These are phyloP conservation scores for Magnolia sinica DNA, from an alignment of 164 flowering plant species.

Conservation along the genomic window DNA sequence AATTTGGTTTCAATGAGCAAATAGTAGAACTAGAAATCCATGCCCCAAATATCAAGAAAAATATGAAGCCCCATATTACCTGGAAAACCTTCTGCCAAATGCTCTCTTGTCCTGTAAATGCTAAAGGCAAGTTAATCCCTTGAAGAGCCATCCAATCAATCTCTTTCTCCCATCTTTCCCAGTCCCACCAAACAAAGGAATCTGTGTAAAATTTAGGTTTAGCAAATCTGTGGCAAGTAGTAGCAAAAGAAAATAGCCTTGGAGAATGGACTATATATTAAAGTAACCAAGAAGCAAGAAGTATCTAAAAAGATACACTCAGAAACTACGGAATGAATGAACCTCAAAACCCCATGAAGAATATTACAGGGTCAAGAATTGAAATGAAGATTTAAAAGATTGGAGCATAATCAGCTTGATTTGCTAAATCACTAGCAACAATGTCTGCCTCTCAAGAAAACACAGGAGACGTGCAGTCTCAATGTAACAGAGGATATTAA, in stretches of 20 bases:
- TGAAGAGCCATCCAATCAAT: constrained; percentile 99
- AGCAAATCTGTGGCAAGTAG: neutral
- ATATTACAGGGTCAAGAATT: neutral
- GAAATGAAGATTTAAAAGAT: neutral
- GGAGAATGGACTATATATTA: neutral
- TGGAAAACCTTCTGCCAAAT: constrained; percentile 95
- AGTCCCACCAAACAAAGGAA: constrained; percentile 98
- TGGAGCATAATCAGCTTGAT: neutral
- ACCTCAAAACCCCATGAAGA: neutral
- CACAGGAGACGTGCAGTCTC: neutral
- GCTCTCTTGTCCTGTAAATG: constrained; percentile 93
- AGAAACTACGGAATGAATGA: neutral
- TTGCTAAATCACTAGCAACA: neutral
- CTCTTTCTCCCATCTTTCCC: constrained; percentile 98
- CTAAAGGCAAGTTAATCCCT: constrained; percentile 89
- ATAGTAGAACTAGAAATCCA: neutral
- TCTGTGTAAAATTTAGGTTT: constrained; percentile 38
- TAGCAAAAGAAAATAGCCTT: neutral
- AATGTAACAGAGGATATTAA: neutral
- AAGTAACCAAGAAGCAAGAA: neutral
- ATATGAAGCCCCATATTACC: constrained; percentile 31
- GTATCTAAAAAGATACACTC: neutral
- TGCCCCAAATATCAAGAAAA: neutral
- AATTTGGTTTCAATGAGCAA: neutral
- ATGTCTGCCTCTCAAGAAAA: neutral